Base-by-base conservation (phyloP, 2,329 filamentous ascomycete species). In the Penicillium oxalicum region DNA sequence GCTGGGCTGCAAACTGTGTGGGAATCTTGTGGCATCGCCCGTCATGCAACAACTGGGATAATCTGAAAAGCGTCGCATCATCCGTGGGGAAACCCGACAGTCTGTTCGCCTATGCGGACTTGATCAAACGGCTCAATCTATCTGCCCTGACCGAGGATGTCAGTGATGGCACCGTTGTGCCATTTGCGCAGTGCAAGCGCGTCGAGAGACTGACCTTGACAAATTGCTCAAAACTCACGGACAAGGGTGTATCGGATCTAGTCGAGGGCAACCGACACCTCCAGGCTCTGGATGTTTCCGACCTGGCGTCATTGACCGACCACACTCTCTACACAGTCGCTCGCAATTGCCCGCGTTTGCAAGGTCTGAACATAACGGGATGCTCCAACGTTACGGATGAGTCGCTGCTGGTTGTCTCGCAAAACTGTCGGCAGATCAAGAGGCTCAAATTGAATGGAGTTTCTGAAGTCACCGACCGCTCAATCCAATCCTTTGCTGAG, bases 1-100 rank as follows among this genome's bases (percentile, higher is more conserved):
- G 86, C 54, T 98, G 93, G 93, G 87, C 93, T 27, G 79, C 86
- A 54, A 96, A 96, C 65, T 86, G 87, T 44, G 93, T 97, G 58
- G 91, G 93, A 55, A 79, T 95, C 56, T 78, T 98, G 24, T 98
- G 93, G 93, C 91, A 96, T 69, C 81, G 93, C 35, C 93, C 93
- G 1, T 84, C 88, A 27, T 97, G 93, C 73, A 90, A 86, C 61
- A 88, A 83, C 60, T 96, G 89, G 87, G 71, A 77, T 9, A 90
- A 90, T 64, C 82, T 96, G 61, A 77, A 83, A 61, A 85, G 76
- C 57, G 93, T 98, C 57, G 91, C 90, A 63, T 77, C 79, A 49
- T 91, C 91, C 1, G 81, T 96, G 33, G 79, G 81, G 40, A 77
- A 83, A 27, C 73, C 80, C 32, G 73, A 83, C n/a, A 86, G 88